Evolutionary conservation across 2,329 filamentous ascomycete species (phyloP), one percentile per base, ranked within the genome.

Genomic region (Pseudodiploospora longispora): DNA sequence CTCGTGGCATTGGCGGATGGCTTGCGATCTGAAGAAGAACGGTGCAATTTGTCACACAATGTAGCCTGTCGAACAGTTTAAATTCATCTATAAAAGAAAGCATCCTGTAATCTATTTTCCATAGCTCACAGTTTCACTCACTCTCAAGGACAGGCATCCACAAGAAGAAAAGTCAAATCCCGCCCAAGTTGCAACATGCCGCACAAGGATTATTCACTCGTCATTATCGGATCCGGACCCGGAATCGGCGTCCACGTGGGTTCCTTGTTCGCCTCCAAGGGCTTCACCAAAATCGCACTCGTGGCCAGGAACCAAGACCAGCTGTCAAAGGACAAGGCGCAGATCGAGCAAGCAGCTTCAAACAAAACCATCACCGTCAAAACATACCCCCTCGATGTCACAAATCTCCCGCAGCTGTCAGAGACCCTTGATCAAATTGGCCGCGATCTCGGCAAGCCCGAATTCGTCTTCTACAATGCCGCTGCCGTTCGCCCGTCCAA

Each of bases 191-290:
- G 2, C 19, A 19, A 19, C 19, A 19, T 19, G 19, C 19, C 19
- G 19, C 19, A 19, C 19, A 19, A 19, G 19, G 42, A 47, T 36
- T 38, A 44, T 33, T 29, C 38, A n/a, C 43, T 50, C 12, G 76
- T 95, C 44, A 78, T 96, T 37, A 95, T 90, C 29, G 90, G 90
- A 51, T 90, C 88, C 42, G 94, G 87, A 9, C 90, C 95, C 64
- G 90, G 90, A 52, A 82, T 96, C 51, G 90, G 90, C 60, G 94
- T 93, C 68, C 88, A 95, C 69, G 95, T 87, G 62, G 86, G 88
- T 30, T 74, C 84, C 31, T 85, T 94, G 60, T 80, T 95, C 42
- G 87, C 89, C 19, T 71, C 77, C 44, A 87, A 89, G 61, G 87
- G 87, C 55, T 95, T 87, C 78, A 94, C 38, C 30, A 72, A 72